Evolutionary conservation across 116 monocot genomes (phyloP), one percentile per base, ranked within the genome.

Genomic region (Trichopus zeylanicus): DNA sequence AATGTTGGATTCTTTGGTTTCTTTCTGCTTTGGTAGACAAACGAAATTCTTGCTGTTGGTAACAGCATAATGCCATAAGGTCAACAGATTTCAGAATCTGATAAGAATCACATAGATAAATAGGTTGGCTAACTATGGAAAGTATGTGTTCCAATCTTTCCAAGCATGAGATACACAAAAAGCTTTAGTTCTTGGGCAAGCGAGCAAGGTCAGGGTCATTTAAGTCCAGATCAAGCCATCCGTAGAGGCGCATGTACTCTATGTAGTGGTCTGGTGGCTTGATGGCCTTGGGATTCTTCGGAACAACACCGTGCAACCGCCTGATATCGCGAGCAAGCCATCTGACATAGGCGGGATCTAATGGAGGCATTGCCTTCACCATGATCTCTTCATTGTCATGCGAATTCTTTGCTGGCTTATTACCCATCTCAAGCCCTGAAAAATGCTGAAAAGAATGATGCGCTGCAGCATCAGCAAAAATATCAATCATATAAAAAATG

Each of bases 171-270:
- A 42, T 16, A 8, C 19, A 24, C 8, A 49, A 20, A 22, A 42
- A 10, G 13, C 15, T 34, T 42, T 34, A 13, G 33, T 56, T 73
- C 34, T 77, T 83, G 12, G 63, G 39, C 59, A 83, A 38, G 57
- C 51, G 66, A 30, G 72, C 55, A 1, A 89, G 69, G 24, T 78
- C 87, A 16, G 87, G 78, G 63, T 87, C 87, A 57, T 79, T 52
- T 55, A 87, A 35, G 46, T 87, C 76, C 56, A 87, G 26, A 64
- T 82, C 87, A 52, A 87, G 69, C 82, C 63, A 76, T 7, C 82
- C 87, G 46, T 82, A 64, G 33, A 73, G 18, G 6, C 68, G 77
- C 81, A 86, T 86, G 66, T 75, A 81, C 62, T 81, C 74, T 22
- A 81, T 81, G 27, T 77, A 77, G 57, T 66, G 71, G 12, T 78